A percentile compares a stretch with the other conserved stretches of the same genome.
phyloP scores from a whole-genome alignment of 2,329 filamentous ascomycete species.

The Colletotrichum theobromicola region DNA sequence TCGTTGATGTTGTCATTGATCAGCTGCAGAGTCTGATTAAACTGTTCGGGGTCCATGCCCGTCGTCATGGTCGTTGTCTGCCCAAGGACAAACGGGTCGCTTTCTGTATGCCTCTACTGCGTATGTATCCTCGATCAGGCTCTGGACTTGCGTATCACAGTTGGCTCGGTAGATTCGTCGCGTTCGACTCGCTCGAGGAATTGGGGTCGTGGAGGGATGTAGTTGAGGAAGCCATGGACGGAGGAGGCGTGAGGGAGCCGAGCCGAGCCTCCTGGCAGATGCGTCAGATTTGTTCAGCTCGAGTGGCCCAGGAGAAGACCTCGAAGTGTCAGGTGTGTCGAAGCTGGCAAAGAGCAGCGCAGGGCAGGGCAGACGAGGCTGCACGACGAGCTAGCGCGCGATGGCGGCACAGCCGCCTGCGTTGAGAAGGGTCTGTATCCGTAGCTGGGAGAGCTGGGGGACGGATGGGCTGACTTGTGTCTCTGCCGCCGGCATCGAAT shows the following conservation, averaged over 20 bases:
- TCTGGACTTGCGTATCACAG: neutral
- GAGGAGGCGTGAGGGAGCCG: neutral
- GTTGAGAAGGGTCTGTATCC: neutral
- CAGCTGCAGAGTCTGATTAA: neutral
- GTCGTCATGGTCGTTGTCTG: neutral
- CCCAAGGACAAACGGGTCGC: neutral
- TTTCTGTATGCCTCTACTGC: neutral
- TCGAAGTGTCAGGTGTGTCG: neutral
- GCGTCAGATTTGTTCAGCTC: neutral
- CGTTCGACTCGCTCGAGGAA: neutral
- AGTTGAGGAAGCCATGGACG: neutral
- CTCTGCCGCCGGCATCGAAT: neutral
- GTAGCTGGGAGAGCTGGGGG: neutral
- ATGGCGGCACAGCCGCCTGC: slow-evolving; percentile 3
- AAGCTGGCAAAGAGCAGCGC: neutral
- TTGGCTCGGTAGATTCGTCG: neutral
- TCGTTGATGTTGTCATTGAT: slow-evolving; percentile 16
- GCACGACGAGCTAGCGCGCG: slow-evolving; percentile 1
- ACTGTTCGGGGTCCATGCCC: slow-evolving; percentile 4
- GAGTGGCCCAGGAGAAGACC: neutral
- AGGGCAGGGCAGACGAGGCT: slow-evolving; percentile 3
- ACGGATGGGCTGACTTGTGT: neutral
- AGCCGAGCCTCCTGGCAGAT: slow-evolving; percentile 1
- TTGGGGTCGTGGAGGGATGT: neutral
- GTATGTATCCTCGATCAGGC: neutral